Percentiles rank a stretch among this genome's conserved stretches.
Conservation (phyloP, 1,284 basidiomycete species). For the Meira nashicola region DNA sequence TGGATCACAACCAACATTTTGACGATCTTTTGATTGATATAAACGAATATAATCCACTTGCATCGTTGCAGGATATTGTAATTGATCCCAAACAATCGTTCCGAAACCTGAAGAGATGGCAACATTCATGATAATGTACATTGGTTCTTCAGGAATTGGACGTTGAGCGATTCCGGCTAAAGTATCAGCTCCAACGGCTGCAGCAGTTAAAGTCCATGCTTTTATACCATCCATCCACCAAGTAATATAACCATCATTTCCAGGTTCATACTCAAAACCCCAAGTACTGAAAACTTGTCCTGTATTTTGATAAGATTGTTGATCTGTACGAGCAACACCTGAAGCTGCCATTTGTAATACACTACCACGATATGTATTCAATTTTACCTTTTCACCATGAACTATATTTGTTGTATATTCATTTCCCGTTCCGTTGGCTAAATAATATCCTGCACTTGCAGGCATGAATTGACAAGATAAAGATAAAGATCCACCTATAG, state of each 20-base stretch:
- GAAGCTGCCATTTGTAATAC: conserved; percentile 50
- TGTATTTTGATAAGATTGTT: conserved; percentile 33
- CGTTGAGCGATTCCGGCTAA: conserved; percentile 65
- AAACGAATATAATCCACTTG: conserved; percentile 29
- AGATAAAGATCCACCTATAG: conserved; percentile 34
- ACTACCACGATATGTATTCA: conserved; percentile 44
- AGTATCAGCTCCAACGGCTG: conserved; percentile 67
- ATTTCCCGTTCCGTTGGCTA: conserved; percentile 47
- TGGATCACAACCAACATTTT: conserved; percentile 53
- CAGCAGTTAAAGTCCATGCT: conserved; percentile 59
- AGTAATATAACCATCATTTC: conserved; percentile 65
- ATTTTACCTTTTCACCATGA: conserved; percentile 2
- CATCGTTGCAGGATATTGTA: conserved; percentile 30
- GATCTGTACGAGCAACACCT: conserved; percentile 36
- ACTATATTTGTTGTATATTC: not conserved
- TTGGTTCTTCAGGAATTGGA: conserved; percentile 62
- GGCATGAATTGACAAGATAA: conserved; percentile 46
- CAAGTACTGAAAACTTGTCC: conserved; percentile 35
- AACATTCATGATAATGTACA: conserved; percentile 48
- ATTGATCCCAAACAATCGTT: conserved; percentile 21
- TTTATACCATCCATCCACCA: conserved; percentile 30
- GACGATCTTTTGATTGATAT: conserved; percentile 39
- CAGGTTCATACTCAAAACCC: conserved; percentile 57
- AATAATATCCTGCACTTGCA: conserved; percentile 52
- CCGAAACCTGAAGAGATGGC: conserved; percentile 37